Percentiles rank a stretch among this genome's conserved stretches.
These are phyloP conservation scores for Septoria linicola DNA, from an alignment of 2,329 filamentous ascomycete species.

Conservation along the genomic window DNA sequence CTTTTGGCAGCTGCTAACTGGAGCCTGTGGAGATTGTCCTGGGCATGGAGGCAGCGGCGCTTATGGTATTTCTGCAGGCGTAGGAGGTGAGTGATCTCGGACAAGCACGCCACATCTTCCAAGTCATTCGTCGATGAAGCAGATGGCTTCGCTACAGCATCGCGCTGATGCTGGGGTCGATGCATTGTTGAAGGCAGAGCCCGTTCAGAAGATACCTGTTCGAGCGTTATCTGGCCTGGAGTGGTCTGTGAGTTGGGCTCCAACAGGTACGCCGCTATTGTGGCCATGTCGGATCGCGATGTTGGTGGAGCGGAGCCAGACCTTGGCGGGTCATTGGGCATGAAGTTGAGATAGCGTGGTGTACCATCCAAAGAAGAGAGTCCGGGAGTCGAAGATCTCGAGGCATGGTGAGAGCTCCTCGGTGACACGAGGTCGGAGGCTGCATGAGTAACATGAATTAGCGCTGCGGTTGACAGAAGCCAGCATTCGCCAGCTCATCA, in stretches of 20 bases:
- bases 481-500: conserved; percentile 38
- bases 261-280: conserved; percentile 22
- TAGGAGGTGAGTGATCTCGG: conserved; percentile 75
- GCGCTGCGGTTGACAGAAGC: conserved; percentile 35
- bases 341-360: conserved; percentile 24
- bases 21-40: conserved; percentile 70
- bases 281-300: conserved; percentile 26
- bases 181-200: conserved; percentile 13
- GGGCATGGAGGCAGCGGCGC: conserved; percentile 71
- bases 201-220: conserved; percentile 10
- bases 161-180: conserved; percentile 14
- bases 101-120: conserved; percentile 43
- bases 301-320: conserved; percentile 16
- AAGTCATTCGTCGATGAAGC: conserved; percentile 7
- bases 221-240: conserved; percentile 12
- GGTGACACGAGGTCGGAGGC: conserved; percentile 32
- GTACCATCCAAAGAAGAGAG: conserved; percentile 29
- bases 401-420: conserved; percentile 31
- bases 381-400: conserved; percentile 27
- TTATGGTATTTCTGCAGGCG: conserved; percentile 78
- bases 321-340: conserved; percentile 18
- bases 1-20: conserved; percentile 73
- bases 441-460: conserved; percentile 33
- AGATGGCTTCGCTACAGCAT: background rate
- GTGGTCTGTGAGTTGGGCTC: conserved; percentile 14